Evolutionary conservation across 2,329 filamentous ascomycete species (phyloP).

Genomic region (Colletotrichum viniferum): DNA sequence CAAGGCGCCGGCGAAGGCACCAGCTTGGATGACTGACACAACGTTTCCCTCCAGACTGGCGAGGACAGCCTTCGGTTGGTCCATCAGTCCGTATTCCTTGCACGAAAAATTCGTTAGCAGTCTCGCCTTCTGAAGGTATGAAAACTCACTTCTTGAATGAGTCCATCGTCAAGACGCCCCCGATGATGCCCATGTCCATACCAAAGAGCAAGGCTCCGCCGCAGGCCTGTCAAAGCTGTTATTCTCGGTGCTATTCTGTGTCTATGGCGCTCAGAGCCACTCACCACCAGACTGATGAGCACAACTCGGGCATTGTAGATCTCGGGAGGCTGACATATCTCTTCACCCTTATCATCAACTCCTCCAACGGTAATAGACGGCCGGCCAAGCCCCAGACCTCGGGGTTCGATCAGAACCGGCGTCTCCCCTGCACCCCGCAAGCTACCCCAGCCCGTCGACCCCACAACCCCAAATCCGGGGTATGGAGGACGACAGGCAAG

Average conservation of each 20-base stretch:
- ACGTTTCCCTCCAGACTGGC: conserved; percentile 30
- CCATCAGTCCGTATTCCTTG: conserved; percentile 29
- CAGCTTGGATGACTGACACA: conserved; percentile 32
- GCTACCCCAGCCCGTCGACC: not conserved
- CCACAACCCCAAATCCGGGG: not conserved
- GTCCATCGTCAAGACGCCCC: conserved; percentile 31
- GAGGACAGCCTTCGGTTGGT: not conserved
- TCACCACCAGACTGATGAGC: conserved; percentile 62
- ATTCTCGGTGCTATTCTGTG: not conserved
- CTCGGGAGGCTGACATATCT: conserved; percentile 49
- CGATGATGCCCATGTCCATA: conserved; percentile 32
- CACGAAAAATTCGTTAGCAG: not conserved
- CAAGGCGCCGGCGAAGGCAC: conserved; percentile 28
- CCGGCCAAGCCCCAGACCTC: not conserved
- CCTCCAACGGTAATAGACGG: not conserved
- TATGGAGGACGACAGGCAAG: not conserved
- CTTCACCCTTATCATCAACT: not conserved
- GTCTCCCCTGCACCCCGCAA: not conserved
- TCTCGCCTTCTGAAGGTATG: not conserved
- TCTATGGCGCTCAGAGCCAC: not conserved
- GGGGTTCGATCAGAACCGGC: not conserved
- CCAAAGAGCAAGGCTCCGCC: conserved; percentile 28
- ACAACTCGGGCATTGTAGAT: conserved; percentile 76
- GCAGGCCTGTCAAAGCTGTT: not conserved
- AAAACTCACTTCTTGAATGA: conserved; percentile 25